Evolutionary conservation across 345 rosid genomes (phyloP).

Genomic region (Syzygium jambos): DNA sequence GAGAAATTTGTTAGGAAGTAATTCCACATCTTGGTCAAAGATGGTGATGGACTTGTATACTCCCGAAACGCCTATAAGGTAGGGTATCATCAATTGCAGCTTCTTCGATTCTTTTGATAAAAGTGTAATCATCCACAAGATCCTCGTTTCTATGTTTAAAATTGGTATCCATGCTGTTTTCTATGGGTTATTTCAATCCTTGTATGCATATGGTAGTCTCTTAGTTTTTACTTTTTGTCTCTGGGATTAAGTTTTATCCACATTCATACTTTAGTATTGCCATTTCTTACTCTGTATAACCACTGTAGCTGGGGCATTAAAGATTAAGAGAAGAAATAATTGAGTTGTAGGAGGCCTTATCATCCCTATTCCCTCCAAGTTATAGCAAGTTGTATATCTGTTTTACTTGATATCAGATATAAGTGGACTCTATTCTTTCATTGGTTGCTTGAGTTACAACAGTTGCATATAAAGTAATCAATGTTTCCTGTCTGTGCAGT

Average conservation of each 20-base stretch:
- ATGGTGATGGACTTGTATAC: slow-evolving; percentile 74
- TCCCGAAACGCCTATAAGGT: slow-evolving; percentile 70
- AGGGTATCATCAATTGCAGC: background rate
- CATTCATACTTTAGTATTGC: background rate
- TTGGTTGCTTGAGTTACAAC: background rate
- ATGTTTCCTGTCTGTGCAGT: background rate
- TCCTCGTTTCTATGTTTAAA: background rate
- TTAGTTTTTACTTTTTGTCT: background rate
- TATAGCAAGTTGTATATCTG: background rate
- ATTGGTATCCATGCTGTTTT: background rate
- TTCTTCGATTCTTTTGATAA: background rate
- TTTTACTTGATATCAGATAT: background rate
- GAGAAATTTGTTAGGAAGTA: slow-evolving; percentile 27
- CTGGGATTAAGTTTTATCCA: background rate
- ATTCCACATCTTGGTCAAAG: slow-evolving; percentile 64
- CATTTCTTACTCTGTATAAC: background rate
- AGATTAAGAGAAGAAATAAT: background rate
- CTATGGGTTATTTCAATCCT: background rate
- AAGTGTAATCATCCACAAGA: background rate
- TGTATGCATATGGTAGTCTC: background rate
- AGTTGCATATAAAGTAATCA: background rate
- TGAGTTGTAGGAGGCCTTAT: background rate
- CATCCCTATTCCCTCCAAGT: background rate
- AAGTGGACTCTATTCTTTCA: background rate
- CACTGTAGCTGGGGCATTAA: background rate